These are phyloP conservation scores for Lactarius sp. DNA, from an alignment of 768 basidiomycete genomes.

Conservation along the genomic window DNA sequence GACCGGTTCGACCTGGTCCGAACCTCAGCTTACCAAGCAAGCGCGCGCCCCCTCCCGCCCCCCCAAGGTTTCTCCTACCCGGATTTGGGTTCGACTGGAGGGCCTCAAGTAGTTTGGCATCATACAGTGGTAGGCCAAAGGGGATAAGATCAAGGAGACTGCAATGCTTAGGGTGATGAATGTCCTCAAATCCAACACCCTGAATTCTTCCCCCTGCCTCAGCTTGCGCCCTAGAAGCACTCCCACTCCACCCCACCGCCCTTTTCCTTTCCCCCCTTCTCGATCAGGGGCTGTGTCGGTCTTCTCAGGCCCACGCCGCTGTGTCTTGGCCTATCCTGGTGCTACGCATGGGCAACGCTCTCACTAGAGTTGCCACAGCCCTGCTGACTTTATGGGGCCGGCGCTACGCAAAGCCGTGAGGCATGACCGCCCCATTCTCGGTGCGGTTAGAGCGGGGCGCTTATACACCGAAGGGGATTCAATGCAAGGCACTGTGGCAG, in stretches of 20 bases:
- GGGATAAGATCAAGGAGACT: constrained; percentile 1
- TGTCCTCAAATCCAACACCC: not conserved
- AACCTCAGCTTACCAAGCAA: not conserved
- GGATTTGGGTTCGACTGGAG: not conserved
- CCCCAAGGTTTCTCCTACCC: not conserved
- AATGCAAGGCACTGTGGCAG: not conserved
- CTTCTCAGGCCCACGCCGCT: not conserved
- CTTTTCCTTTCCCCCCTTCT: not conserved
- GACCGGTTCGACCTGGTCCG: constrained; percentile 12
- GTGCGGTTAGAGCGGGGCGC: constrained; percentile 14
- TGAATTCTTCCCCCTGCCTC: not conserved
- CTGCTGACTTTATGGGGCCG: not conserved
- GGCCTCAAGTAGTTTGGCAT: not conserved
- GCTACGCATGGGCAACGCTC: not conserved
- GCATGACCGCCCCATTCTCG: not conserved
- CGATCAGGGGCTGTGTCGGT: not conserved
- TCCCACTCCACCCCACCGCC: not conserved
- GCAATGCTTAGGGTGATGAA: not conserved
- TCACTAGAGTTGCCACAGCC: not conserved
- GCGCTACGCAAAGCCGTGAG: not conserved
- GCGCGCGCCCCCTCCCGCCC: not conserved
- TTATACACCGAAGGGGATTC: not conserved
- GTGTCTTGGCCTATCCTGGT: not conserved
- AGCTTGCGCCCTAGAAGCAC: not conserved
- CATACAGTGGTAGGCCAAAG: not conserved